phyloP scores from a whole-genome alignment of 169 alveolate species.

The Amoebophrya sp. region DNA sequence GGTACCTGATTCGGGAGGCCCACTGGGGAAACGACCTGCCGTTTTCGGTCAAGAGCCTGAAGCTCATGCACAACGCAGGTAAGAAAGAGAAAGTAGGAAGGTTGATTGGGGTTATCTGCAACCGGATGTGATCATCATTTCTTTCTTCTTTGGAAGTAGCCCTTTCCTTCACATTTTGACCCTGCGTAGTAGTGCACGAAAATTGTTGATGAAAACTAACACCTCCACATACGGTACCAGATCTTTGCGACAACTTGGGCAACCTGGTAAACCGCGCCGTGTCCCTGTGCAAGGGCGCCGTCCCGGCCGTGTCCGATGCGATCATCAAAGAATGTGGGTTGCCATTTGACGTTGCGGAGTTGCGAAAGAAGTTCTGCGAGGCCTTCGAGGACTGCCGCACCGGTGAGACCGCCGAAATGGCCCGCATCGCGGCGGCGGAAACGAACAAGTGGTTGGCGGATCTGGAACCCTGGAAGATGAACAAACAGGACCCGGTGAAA shows the following conservation, averaged over 20 bases:
- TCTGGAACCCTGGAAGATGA: conserved; percentile 73
- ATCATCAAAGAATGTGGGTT: neutral
- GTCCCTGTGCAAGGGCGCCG: conserved; percentile 48
- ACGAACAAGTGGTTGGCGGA: conserved; percentile 71
- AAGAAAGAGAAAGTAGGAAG: no score
- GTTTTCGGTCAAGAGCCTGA: conserved; percentile 43
- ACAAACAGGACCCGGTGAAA: neutral
- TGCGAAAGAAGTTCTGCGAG: neutral
- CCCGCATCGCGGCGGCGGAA: conserved; percentile 57
- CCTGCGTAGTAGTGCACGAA: no score
- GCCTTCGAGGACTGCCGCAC: neutral
- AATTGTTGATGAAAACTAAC: no score
- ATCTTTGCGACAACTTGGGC: conserved; percentile 51
- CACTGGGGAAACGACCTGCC: conserved; percentile 37
- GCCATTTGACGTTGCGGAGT: neutral
- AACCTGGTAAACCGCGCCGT: conserved; percentile 63
- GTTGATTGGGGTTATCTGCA: no score
- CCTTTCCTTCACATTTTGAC: no score
- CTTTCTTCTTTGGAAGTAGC: no score
- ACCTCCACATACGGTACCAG: no score
- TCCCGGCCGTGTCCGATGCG: conserved; percentile 29
- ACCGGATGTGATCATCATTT: no score
- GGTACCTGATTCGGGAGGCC: conserved; percentile 52
- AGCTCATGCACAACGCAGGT: conserved; percentile 45
- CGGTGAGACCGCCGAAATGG: conserved; percentile 35